Evolutionary conservation across 129 eudicot species (phyloP).

Genomic region (carrot (Daucus carota)): DNA sequence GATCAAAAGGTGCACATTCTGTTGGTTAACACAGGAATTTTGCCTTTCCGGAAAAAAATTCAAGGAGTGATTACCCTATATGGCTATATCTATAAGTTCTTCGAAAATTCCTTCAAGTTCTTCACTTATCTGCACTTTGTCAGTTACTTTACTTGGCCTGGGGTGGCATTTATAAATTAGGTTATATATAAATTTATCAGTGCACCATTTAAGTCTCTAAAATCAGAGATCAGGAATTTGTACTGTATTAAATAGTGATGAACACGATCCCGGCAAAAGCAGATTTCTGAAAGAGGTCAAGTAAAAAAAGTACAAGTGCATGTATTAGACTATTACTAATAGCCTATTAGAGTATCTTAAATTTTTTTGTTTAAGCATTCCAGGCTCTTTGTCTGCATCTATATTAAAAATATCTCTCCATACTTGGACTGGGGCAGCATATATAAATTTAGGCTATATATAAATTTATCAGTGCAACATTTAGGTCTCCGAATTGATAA

Average conservation of each 20-base stretch:
- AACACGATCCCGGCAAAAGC: not conserved
- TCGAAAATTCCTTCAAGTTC: slow-evolving; percentile 1
- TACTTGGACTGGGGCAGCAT: too few species aligned
- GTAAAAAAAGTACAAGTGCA: not conserved
- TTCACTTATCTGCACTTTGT: not conserved
- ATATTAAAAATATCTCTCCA: too few species aligned
- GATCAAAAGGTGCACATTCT: not conserved
- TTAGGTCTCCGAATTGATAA: not conserved
- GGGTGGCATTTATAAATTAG: too few species aligned
- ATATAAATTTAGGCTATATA: too few species aligned
- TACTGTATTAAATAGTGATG: not conserved
- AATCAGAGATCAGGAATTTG: too few species aligned
- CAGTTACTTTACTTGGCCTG: too few species aligned
- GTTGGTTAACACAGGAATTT: not conserved
- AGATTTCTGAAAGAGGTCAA: not conserved
- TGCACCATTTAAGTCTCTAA: too few species aligned
- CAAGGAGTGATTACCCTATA: not conserved
- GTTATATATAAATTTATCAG: too few species aligned
- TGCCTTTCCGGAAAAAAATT: slow-evolving; percentile 6
- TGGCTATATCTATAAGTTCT: not conserved
- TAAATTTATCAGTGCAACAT: too few species aligned
- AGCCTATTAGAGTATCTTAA: not conserved
- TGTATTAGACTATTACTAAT: too few species aligned
- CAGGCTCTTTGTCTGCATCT: not conserved
- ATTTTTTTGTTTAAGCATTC: not conserved